Base-by-base conservation (phyloP, 345 rosid genomes). In the Acer yangbiense region DNA sequence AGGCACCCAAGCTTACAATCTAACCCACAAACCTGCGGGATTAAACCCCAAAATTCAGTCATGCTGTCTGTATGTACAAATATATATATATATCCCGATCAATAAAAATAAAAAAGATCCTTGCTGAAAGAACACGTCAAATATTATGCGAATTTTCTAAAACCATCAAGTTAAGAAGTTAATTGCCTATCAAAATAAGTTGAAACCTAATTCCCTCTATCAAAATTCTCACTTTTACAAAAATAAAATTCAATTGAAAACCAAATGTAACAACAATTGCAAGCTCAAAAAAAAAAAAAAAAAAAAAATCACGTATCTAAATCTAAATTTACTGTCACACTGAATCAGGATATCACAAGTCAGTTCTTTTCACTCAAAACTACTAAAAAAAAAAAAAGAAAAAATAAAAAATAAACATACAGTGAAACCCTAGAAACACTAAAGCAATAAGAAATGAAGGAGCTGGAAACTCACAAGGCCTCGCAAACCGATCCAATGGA, bases 401-500 rank as follows among this genome's bases (percentile, higher is more conserved):
- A 0, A 29, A 23, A 10, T 0, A 25, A 3, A 29, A 7, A 3
- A 18, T n/a, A 6, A 50, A 32, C 57, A 20, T 14, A 65, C 65
- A 82, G 65, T 66, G 55, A 81, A 86, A 81, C 86, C 86, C 82
- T 82, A 88, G 17, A 74, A 74, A 72, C 61, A 62, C 39, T 18
- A 13, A 32, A 71, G 1, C 46, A 46, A 48, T 62, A 48, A 39
- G 4, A 21, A 73, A 16, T 23, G 27, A 44, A 27, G 9, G 62
- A 64, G 61, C 60, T 27, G 63, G 3, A 2, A 10, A 91, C 98
- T 93, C 84, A 95, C 98, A 93, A 81, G 98, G 98, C 76, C 91
- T 86, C 7, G 98, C 97, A 77, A 94, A 92, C 29, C 97, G 97
- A 90, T 96, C 99, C 64, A 94, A 91, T 1, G 95, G 97, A 54